Evolutionary conservation across 2,329 filamentous ascomycete species (phyloP).

Genomic region (Ophiostoma piceae): DNA sequence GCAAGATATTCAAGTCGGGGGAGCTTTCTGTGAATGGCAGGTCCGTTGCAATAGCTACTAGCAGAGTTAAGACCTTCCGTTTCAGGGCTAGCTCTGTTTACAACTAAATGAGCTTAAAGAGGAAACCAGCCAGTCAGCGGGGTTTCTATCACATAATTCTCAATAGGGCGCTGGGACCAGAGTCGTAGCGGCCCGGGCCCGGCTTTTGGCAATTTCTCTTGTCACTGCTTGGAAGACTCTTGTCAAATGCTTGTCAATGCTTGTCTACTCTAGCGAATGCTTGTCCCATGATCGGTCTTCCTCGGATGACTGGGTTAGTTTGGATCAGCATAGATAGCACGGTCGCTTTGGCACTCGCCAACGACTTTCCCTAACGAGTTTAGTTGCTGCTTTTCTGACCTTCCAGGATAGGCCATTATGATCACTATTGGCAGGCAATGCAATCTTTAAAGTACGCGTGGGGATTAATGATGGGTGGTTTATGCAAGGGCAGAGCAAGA

Average conservation of each 20-base stretch:
- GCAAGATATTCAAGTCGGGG: neutral
- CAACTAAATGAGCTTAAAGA: neutral
- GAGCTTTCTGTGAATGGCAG: neutral
- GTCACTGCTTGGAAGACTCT: neutral
- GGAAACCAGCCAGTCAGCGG: constrained; percentile 5
- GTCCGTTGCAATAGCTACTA: neutral
- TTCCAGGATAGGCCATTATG: neutral
- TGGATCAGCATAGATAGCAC: neutral
- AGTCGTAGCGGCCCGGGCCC: neutral
- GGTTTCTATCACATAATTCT: no score
- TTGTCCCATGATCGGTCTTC: neutral
- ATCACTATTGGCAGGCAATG: neutral
- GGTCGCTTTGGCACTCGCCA: neutral
- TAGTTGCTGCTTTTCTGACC: neutral
- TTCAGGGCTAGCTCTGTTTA: neutral
- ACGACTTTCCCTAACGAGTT: neutral
- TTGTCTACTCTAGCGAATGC: neutral
- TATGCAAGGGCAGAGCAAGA: neutral
- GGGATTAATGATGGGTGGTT: no score
- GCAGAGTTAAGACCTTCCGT: neutral
- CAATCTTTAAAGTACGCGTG: neutral
- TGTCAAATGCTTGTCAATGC: constrained; percentile 10
- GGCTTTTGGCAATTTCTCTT: neutral
- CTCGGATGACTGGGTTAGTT: neutral
- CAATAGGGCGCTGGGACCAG: neutral